Base-by-base conservation (phyloP, 2,329 filamentous ascomycete species). In the Emericellopsis atlantica region DNA sequence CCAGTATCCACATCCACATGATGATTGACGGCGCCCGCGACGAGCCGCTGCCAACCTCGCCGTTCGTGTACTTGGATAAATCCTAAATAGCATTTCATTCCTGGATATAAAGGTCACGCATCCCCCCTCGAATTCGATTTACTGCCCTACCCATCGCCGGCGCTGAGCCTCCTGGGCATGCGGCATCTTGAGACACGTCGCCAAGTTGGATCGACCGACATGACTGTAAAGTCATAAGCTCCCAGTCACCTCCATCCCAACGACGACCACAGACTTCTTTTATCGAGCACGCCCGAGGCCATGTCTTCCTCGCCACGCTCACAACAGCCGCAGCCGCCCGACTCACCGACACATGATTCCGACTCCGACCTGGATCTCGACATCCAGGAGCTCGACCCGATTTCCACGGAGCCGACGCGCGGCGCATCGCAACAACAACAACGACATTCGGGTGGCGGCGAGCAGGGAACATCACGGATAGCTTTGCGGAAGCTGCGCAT, bases 371-470 rank as follows among this genome's bases (percentile, higher is more conserved):
- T 62, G 46, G 83, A 90, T 57, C 75, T 92, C 53, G 82, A 89
- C 52, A 72, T 87, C 50, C 74, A 86, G 54, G 85, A 90, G 67
- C 78, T 92, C 49, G 84, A 89, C 55, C 83, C 84, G 55, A 55
- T 62, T 44, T 62, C 64, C n/a, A 54, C 55, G 48, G 52, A 56
- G 50, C 53, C 59, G 49, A 46, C 55, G 44, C 51, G 56, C 38
- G 54, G 53, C 37, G 45, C 54, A 35, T 49, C 47, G 37, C 54
- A 54, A 46, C 56, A 56, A 46, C 56, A 56, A 36, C 50, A 42
- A 34, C 36, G 15, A 18, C 42, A 26, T 15, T 12, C 11, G 24
- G 39, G 22, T 16, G 15, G 16, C 16, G 34, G 36, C 14, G 65
- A 70, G 49, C 62, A 66, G 44, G 64, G 69, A 63, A 51, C 71